Conservation (phyloP, 768 basidiomycete genomes). For the Macrolepiota dolichaula region DNA sequence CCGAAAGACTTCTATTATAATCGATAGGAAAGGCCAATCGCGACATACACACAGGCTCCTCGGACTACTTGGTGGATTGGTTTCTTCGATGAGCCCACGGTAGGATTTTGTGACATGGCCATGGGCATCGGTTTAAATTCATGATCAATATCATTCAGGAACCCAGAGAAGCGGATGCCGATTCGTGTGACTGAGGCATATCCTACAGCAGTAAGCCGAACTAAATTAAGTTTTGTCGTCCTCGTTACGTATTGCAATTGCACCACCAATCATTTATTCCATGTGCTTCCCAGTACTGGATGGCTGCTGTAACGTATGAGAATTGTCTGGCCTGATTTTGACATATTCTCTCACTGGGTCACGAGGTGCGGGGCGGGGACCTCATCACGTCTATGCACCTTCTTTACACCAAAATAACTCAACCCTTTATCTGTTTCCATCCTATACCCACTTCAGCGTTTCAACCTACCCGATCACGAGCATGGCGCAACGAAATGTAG, state of each 20-base stretch:
- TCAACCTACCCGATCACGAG: too few relatives aligned
- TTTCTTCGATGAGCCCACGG: too few relatives aligned
- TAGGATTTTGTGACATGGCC: too few relatives aligned
- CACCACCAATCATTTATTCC: not conserved
- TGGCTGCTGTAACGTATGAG: not conserved
- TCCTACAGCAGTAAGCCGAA: not conserved
- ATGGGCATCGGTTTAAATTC: not conserved
- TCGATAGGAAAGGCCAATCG: slow-evolving; percentile 38
- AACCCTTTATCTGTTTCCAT: too few relatives aligned
- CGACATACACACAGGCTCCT: slow-evolving; percentile 75
- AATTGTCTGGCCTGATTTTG: too few relatives aligned
- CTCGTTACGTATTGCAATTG: too few relatives aligned
- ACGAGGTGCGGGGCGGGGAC: too few relatives aligned
- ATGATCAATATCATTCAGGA: slow-evolving; percentile 22
- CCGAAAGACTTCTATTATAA: slow-evolving; percentile 39
- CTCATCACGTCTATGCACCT: too few relatives aligned
- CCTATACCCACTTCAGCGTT: too few relatives aligned
- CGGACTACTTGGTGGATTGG: slow-evolving; percentile 50
- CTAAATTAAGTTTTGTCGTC: not conserved
- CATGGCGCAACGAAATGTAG: too few relatives aligned
- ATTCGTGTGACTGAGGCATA: slow-evolving; percentile 39
- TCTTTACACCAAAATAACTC: too few relatives aligned
- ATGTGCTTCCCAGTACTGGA: not conserved
- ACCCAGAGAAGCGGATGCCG: slow-evolving; percentile 42
- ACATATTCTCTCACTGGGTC: not conserved